Percentiles rank a stretch among this genome's conserved stretches.
Conservation (phyloP, 2,329 filamentous ascomycete species). For the Ophiocordyceps unilateralis region DNA sequence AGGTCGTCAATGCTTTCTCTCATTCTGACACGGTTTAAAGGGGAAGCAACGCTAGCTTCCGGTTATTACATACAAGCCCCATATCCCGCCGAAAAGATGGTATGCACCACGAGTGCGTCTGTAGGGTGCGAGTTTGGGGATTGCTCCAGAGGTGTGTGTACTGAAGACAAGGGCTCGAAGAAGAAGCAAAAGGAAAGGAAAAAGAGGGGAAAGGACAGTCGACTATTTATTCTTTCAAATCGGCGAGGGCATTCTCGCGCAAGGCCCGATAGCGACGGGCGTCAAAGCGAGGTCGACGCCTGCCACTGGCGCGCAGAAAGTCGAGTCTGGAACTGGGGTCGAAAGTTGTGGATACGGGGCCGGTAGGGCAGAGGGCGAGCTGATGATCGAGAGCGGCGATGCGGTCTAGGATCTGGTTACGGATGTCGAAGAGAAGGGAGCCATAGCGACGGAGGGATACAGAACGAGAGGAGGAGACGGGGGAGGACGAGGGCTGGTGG, state of each 20-base stretch:
- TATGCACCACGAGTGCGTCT: no score
- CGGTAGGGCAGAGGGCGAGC: neutral
- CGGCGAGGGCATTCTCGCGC: constrained; percentile 31
- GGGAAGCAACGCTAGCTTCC: no score
- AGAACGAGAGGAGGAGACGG: constrained; percentile 7
- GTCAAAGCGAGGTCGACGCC: constrained; percentile 39
- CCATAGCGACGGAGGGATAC: constrained; percentile 28
- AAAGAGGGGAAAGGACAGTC: neutral
- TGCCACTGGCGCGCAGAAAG: constrained; percentile 33
- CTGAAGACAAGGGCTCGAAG: neutral
- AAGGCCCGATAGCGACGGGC: constrained; percentile 33
- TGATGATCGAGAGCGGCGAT: constrained; percentile 25
- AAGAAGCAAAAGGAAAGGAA: neutral
- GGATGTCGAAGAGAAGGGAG: constrained; percentile 28
- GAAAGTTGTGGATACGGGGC: neutral
- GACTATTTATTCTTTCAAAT: constrained; percentile 16
- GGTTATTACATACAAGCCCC: no score
- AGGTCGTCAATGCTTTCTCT: no score
- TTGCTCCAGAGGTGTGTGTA: no score
- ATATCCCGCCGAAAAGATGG: no score
- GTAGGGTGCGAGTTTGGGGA: no score
- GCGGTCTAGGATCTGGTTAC: constrained; percentile 30
- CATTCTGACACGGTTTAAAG: no score
- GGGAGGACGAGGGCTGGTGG: constrained; percentile 19
- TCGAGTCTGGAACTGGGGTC: constrained; percentile 35